Base-by-base conservation (phyloP, 306 rosid species). In the Lithocarpus polystachyus region DNA sequence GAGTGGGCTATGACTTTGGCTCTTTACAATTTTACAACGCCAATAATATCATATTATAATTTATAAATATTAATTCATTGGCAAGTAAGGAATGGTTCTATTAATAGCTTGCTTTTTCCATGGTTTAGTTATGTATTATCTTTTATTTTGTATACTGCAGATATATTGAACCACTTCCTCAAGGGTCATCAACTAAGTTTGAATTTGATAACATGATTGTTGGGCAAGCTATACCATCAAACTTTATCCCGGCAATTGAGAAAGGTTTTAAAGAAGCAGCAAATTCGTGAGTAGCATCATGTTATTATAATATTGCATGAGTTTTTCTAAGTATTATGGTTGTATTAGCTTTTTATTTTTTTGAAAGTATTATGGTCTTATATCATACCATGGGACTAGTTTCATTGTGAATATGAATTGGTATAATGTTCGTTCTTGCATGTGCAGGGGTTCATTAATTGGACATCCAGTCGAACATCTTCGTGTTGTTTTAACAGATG, bases 251-350 rank as follows among this genome's bases (percentile, higher is more conserved):
- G 64, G 98, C 98, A 60, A 95, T 95, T 28, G 99, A 93, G 84
- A 95, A 95, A 82, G 99, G 99, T 84, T 95, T 95, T 80, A 91
- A 80, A 83, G 99, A 95, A 91, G 99, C 98, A 45, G 97, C 98
- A 35, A 95, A 95, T 81, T 95, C 98, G 98, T 95, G 87, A 77
- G 98, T 86, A 29, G 72, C 60, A 37, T 69, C 48, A 23, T 73
- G 2, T 69, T 80, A 52, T 59, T 56, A 45, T 71, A 71, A 61
- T 74, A 18, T 43, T 71, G 35, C 8, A 40, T 65, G 28, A 26
- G n/a, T 26, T 45, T 48, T 19, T 48, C 52, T 35, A 48, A 71
- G 53, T 48, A 29, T 20, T 52, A n/a, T 10, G 20, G 17, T n/a
- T 23, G 15, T 81, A 22, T 55, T 10, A 19, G 57, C 35, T 24